These are phyloP conservation scores for Kwoniella sp. DNA, from an alignment of 768 basidiomycete species.

Conservation along the genomic window DNA sequence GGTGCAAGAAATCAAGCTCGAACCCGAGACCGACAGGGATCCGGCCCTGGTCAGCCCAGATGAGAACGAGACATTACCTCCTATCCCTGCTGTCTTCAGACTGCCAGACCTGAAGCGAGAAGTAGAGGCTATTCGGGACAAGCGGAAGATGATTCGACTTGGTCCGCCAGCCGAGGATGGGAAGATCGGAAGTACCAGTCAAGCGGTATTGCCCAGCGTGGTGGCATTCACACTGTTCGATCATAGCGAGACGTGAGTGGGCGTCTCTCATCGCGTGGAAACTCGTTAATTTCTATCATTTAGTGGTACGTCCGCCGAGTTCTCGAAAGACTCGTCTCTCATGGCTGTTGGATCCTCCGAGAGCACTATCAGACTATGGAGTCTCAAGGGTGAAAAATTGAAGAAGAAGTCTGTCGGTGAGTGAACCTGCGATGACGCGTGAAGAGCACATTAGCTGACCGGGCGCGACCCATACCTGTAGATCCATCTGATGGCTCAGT, in stretches of 20 bases:
- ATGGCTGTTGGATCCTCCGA: conserved; percentile 95
- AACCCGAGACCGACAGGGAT: conserved; percentile 30
- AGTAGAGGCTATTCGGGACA: conserved; percentile 84
- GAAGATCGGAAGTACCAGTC: conserved; percentile 24
- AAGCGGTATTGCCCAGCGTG: conserved; percentile 68
- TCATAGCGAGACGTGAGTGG: conserved; percentile 83
- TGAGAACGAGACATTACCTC: conserved; percentile 60
- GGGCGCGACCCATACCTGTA: background rate
- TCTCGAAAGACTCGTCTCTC: conserved; percentile 85
- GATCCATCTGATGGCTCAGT: conserved; percentile 59
- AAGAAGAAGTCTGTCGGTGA: conserved; percentile 52
- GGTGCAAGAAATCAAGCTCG: conserved; percentile 32
- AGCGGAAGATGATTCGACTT: conserved; percentile 84
- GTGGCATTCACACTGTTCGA: conserved; percentile 96
- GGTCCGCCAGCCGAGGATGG: conserved; percentile 62
- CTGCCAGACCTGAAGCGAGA: conserved; percentile 86
- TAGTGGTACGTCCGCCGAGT: conserved; percentile 81
- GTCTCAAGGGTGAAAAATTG: conserved; percentile 85
- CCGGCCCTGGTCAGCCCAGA: conserved; percentile 39
- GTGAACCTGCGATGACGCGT: conserved; percentile 5
- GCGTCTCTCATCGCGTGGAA: background rate
- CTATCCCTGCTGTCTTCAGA: conserved; percentile 76
- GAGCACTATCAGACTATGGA: conserved; percentile 94
- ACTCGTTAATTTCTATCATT: background rate
- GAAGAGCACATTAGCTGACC: too few species aligned